Evolutionary conservation across 192 early-diverging fungal species (phyloP).

Genomic region (Rhizophagus clarus): DNA sequence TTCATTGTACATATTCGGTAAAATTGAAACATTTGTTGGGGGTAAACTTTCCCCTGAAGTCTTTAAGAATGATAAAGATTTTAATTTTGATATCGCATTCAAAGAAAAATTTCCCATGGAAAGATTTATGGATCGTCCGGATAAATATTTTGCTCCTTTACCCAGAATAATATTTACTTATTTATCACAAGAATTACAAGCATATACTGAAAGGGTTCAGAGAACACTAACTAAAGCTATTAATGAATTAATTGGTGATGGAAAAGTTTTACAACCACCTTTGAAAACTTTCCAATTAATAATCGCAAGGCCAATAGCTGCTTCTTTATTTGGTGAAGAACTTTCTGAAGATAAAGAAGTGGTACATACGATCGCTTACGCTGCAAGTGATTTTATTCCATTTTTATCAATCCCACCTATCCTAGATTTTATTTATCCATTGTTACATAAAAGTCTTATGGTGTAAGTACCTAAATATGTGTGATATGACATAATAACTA

Average conservation of each 20-base stretch:
- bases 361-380: not conserved
- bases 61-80: not conserved
- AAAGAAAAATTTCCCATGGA: not conserved
- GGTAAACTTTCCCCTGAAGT: not conserved
- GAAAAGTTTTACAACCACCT: not conserved
- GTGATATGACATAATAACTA: not conserved
- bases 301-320: not conserved
- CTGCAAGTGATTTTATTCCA: not conserved
- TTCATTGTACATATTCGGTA: constrained; percentile 4
- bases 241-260: not conserved
- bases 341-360: not conserved
- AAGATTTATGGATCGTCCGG: not conserved
- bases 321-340: not conserved
- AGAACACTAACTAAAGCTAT: not conserved
- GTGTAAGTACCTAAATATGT: not conserved
- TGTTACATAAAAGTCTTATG: not conserved
- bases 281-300: not conserved
- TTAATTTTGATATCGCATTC: not conserved
- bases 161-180: not conserved
- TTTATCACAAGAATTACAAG: not conserved
- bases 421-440: not conserved
- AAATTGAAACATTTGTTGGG: not conserved
- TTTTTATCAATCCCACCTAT: not conserved
- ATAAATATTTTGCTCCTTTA: not conserved
- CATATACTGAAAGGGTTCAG: not conserved